A percentile compares a stretch with the other conserved stretches of the same genome.
phyloP scores from a whole-genome alignment of 2,329 filamentous ascomycete species.

The Colletotrichum phormii region DNA sequence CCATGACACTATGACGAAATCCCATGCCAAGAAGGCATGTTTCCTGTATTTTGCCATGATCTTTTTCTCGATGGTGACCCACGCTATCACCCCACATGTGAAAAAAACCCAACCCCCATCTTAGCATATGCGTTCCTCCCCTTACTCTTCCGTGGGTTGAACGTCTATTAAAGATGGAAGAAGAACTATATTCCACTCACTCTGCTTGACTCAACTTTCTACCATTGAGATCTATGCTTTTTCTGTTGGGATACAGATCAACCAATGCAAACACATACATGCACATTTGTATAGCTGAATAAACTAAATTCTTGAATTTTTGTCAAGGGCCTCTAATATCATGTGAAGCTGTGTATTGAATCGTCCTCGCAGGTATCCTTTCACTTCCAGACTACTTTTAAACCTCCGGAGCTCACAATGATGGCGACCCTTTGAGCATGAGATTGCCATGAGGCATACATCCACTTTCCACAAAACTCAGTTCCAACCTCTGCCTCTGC shows the following conservation, averaged over 20 bases:
- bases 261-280: constrained; percentile 43
- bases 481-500: constrained; percentile 39
- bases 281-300: not conserved
- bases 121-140: constrained; percentile 66
- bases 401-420: not conserved
- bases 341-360: too few species aligned
- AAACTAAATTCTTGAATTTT: not conserved
- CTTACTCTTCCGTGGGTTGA: constrained; percentile 62
- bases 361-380: too few species aligned
- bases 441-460: not conserved
- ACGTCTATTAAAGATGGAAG: constrained; percentile 67
- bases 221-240: constrained; percentile 59
- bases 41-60: not conserved
- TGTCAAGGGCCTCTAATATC: not conserved
- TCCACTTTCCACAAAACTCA: not conserved
- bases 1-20: constrained; percentile 29
- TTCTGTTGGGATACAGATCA: constrained; percentile 53
- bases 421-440: not conserved
- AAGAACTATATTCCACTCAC: constrained; percentile 62
- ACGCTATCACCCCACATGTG: constrained; percentile 1
- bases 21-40: constrained; percentile 11
- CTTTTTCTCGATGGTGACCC: not conserved
- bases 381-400: too few species aligned
- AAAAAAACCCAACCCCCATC: constrained; percentile 51
- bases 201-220: constrained; percentile 58